phyloP scores from a whole-genome alignment of 2,329 filamentous ascomycete genomes.

The Pyricularia pennisetigena region DNA sequence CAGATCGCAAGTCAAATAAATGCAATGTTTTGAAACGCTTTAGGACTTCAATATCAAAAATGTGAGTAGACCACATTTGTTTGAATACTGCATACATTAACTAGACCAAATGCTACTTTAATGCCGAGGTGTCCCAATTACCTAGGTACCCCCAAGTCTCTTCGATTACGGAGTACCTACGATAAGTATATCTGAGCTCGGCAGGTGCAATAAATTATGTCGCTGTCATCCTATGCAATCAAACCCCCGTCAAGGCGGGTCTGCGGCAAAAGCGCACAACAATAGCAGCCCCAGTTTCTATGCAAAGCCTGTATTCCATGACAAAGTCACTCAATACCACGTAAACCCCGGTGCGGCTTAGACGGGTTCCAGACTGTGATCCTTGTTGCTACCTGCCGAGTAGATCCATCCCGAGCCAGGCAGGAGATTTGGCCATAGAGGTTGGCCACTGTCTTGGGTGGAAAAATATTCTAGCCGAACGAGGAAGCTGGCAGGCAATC shows the following conservation, averaged over 20 bases:
- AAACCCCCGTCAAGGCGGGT: too few relatives aligned
- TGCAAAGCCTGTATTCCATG: not conserved
- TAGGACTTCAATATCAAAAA: too few relatives aligned
- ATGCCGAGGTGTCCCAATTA: too few relatives aligned
- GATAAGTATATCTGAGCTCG: too few relatives aligned
- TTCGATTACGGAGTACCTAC: too few relatives aligned
- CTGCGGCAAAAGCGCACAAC: not conserved
- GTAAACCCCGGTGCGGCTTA: not conserved
- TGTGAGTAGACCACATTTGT: too few relatives aligned
- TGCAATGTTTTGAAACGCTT: too few relatives aligned
- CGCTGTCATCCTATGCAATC: not conserved
- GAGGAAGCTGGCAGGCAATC: not conserved
- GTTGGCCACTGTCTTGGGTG: not conserved
- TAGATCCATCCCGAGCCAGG: not conserved
- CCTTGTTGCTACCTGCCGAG: not conserved
- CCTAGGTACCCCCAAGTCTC: too few relatives aligned
- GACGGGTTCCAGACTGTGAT: not conserved
- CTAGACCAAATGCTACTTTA: too few relatives aligned
- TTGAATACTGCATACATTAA: too few relatives aligned
- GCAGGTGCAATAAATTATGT: not conserved
- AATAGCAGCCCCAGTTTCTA: not conserved
- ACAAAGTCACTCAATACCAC: not conserved
- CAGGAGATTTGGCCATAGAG: not conserved
- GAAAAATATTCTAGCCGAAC: not conserved
- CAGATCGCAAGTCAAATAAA: not conserved